phyloP scores from a whole-genome alignment of 495 filamentous ascomycete species.

The Parathielavia appendiculata region DNA sequence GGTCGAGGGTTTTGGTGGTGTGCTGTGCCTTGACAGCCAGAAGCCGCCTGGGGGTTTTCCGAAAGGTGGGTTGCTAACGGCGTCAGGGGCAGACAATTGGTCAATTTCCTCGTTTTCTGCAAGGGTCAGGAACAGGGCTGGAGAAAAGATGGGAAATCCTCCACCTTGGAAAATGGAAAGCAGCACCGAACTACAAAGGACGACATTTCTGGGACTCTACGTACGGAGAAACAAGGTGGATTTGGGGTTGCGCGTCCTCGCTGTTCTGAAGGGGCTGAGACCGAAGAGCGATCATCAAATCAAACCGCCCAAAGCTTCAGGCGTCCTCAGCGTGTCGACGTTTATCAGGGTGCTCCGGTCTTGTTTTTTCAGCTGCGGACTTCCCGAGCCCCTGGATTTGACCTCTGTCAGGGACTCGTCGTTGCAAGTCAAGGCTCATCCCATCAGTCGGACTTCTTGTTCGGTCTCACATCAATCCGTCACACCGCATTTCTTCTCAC shows the following conservation, averaged over 20 bases:
- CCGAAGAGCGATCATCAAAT: too few relatives aligned
- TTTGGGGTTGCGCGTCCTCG: too few relatives aligned
- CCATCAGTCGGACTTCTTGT: neutral
- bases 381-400: slow-evolving; percentile 8
- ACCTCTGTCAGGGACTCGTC: neutral
- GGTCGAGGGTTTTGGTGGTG: too few relatives aligned
- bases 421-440: neutral
- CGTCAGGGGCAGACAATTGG: neutral
- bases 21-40: neutral
- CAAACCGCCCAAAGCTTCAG: too few relatives aligned
- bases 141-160: neutral
- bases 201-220: neutral
- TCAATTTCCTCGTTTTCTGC: neutral
- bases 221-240: too few relatives aligned
- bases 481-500: slow-evolving; percentile 19
- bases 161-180: neutral
- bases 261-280: too few relatives aligned
- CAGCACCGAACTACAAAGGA: slow-evolving; percentile 5
- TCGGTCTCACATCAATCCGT: slow-evolving; percentile 1
- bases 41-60: neutral
- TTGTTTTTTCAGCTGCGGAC: neutral
- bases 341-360: neutral
- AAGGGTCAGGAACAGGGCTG: neutral
- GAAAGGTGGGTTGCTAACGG: neutral
- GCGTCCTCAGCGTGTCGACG: neutral